Conservation (phyloP, 176 grass and related monocot genomes). For the Thinopyrum elongatum region DNA sequence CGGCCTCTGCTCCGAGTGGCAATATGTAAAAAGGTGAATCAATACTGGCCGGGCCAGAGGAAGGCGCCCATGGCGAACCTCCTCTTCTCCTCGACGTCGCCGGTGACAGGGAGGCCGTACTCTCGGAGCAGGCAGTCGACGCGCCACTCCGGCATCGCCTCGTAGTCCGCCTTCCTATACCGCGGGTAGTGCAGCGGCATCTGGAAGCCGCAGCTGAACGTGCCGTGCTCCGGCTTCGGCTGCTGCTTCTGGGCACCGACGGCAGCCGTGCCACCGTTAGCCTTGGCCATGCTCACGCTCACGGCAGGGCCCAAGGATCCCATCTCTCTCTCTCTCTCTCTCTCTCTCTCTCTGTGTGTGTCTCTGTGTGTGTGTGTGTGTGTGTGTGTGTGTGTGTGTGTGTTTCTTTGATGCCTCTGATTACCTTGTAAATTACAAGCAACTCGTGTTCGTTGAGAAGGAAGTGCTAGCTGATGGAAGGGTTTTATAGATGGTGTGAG, state of each 20-base stretch:
- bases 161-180: conserved; percentile 74
- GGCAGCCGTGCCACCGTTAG: background rate
- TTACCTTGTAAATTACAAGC: no score
- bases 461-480: no score
- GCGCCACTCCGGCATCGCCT: conserved; percentile 80
- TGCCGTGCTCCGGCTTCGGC: conserved; percentile 7
- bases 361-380: no score
- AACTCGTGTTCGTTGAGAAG: background rate
- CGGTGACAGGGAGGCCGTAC: conserved; percentile 60
- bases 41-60: conserved; percentile 66
- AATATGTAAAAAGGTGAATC: background rate
- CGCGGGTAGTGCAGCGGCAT: conserved; percentile 77
- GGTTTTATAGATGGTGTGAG: conserved; percentile 29
- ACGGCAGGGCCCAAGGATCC: conserved; percentile 37
- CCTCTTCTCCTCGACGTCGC: conserved; percentile 56
- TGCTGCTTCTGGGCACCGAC: background rate
- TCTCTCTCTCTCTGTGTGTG: no score
- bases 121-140: conserved; percentile 67
- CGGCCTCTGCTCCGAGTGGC: background rate
- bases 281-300: conserved; percentile 29
- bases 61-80: conserved; percentile 75
- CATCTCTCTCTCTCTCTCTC: no score
- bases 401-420: background rate
- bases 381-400: background rate
- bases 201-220: conserved; percentile 37